These are phyloP conservation scores for Neurospora sp. DNA, from an alignment of 495 filamentous ascomycete genomes.

Conservation along the genomic window DNA sequence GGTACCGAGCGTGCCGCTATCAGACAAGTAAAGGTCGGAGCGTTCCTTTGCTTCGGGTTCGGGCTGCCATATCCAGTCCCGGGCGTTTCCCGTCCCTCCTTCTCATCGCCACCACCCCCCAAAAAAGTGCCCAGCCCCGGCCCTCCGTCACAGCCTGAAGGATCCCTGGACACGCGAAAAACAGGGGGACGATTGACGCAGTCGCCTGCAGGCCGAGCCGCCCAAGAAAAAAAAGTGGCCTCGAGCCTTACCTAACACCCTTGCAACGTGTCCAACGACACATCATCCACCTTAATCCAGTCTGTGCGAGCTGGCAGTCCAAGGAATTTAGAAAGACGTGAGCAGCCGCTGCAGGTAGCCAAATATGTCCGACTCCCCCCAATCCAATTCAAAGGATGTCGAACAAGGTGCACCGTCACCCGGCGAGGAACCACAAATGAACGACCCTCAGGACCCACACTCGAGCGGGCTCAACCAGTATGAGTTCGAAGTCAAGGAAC, in stretches of 20 bases:
- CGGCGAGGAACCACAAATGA: conserved; percentile 65
- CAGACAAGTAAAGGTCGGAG: conserved; percentile 12
- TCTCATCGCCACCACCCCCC: conserved; percentile 9
- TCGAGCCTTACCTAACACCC: conserved; percentile 35
- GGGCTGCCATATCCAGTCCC: conserved; percentile 11
- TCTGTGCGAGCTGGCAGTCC: conserved; percentile 44
- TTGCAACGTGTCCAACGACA: conserved; percentile 47
- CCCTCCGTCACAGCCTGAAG: conserved; percentile 39
- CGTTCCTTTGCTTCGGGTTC: conserved; percentile 17
- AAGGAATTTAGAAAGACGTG: conserved; percentile 47
- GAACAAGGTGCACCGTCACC: conserved; percentile 89
- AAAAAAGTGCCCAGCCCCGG: conserved; percentile 17
- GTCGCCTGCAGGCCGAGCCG: conserved; percentile 38
- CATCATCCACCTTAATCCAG: conserved; percentile 37
- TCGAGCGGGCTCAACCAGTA: conserved; percentile 47
- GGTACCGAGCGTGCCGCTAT: conserved; percentile 2
- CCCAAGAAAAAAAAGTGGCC: conserved; percentile 23
- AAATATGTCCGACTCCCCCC: conserved; percentile 92
- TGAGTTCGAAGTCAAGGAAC: conserved; percentile 99
- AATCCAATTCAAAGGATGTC: conserved; percentile 88
- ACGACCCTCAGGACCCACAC: conserved; percentile 50
- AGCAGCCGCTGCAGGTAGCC: conserved; percentile 56
- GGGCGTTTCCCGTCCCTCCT: conserved; percentile 10
- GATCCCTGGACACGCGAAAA: conserved; percentile 30
- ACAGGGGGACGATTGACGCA: conserved; percentile 33